Conservation (phyloP, 768 basidiomycete genomes). For the Leucocoprinus sp. region DNA sequence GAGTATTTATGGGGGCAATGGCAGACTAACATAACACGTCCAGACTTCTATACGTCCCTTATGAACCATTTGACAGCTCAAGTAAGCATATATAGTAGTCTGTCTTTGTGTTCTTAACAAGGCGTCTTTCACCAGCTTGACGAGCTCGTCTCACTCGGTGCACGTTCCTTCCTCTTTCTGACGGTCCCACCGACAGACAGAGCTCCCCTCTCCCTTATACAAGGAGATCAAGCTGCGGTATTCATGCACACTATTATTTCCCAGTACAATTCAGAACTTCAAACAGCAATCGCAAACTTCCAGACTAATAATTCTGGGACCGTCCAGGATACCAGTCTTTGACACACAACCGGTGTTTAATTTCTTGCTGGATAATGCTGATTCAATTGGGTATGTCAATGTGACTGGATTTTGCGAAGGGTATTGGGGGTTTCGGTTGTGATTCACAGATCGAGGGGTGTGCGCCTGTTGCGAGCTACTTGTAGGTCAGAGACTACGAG, state of each 20-base stretch:
- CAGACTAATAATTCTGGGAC: slow-evolving; percentile 27
- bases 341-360: slow-evolving; percentile 55
- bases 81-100: slow-evolving; percentile 16
- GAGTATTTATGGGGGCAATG: not conserved
- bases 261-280: slow-evolving; percentile 45
- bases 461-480: slow-evolving; percentile 58
- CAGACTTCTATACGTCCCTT: slow-evolving; percentile 26
- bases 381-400: slow-evolving; percentile 49
- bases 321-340: slow-evolving; percentile 39
- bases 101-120: not conserved
- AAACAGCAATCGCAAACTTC: slow-evolving; percentile 30
- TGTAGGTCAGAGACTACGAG: slow-evolving; percentile 30
- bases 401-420: slow-evolving; percentile 49
- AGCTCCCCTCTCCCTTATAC: slow-evolving; percentile 36
- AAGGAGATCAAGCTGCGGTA: slow-evolving; percentile 30
- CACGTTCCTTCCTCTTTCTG: slow-evolving; percentile 53
- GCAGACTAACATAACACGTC: slow-evolving; percentile 29
- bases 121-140: slow-evolving; percentile 29
- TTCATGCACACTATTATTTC: slow-evolving; percentile 28
- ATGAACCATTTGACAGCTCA: slow-evolving; percentile 27
- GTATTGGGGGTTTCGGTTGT: slow-evolving; percentile 32
- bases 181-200: slow-evolving; percentile 54
- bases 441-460: slow-evolving; percentile 51
- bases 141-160: slow-evolving; percentile 38
- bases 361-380: slow-evolving; percentile 42